Evolutionary conservation across 495 filamentous ascomycete genomes (phyloP), one percentile per base, ranked within the genome.

Genomic region (Xylaria longipes): DNA sequence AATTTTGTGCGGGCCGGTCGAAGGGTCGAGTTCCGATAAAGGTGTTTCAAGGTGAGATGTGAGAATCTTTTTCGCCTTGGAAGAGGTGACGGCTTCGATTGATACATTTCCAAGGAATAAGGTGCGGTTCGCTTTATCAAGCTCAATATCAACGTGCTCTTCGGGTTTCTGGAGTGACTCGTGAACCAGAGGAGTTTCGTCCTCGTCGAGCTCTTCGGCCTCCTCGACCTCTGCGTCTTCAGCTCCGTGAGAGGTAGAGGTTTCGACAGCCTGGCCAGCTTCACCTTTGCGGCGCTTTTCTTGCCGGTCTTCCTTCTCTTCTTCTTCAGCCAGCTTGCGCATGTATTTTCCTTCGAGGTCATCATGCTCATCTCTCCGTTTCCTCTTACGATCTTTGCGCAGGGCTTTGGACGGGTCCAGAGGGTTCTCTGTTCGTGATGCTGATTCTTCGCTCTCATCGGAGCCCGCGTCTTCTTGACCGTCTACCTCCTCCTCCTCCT

Each of bases 91-190:
- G 14, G 93, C 93, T 58, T 89, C 79, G 17, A 86, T 91, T 7
- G 94, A 94, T 35, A 98, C 92, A 75, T 99, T 99, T 72, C 92
- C 93, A 35, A 99, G 84, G 80, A 98, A 99, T 54, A 99, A 89
- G 4, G 97, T 98, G 27, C 96, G 91, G 69, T 88, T 88, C 20
- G 96, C 93, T 80, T 97, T 97, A 48, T 96, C 92, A 0, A 97
- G 69, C 71, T 97, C 94, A 3, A 82, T 65, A 22, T 80, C 81
- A 9, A 79, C 73, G 65, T 80, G 72, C 20, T 85, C 84, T 43
- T 81, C 81, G 22, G 76, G 72, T 61, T 79, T 79, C 48, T 74
- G 69, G 31, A 86, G 76, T n/a, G 86, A 84, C 66, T 89, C 87
- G 74, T 89, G 87, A 5, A 86, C 68, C 37, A 80, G 73, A 1